phyloP scores from a whole-genome alignment of 352 stramenopile genomes.

The Globisporangium nagaii region DNA sequence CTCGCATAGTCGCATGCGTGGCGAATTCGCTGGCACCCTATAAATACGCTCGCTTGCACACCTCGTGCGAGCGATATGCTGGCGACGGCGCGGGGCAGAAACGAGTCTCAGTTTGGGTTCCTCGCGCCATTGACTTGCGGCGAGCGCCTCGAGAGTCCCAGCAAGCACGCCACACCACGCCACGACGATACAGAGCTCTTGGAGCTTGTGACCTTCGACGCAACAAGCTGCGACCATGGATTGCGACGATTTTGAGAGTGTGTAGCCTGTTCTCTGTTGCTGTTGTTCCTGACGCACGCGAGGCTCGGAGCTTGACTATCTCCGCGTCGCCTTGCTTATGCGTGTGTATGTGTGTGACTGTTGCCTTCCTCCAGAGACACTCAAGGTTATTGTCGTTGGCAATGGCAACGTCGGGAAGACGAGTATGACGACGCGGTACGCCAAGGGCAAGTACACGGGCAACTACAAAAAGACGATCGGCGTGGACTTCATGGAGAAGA shows the following conservation, averaged over 20 bases:
- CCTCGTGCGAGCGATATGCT: too few species aligned
- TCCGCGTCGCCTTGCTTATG: too few species aligned
- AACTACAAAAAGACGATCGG: constrained; percentile 86
- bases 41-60: constrained; percentile 1
- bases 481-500: constrained; percentile 83
- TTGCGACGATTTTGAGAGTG: constrained; percentile 76
- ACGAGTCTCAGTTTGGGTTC: constrained; percentile 2
- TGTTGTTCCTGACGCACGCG: too few species aligned
- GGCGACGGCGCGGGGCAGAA: too few species aligned
- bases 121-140: background rate
- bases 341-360: background rate
- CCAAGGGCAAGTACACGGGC: constrained; percentile 69
- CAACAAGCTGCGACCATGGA: constrained; percentile 11
- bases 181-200: background rate
- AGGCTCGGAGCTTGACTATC: too few species aligned
- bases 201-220: background rate
- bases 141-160: background rate
- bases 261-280: background rate
- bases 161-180: background rate
- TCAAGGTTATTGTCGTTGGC: constrained; percentile 80
- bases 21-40: background rate
- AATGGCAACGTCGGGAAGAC: constrained; percentile 86
- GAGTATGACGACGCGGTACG: constrained; percentile 73
- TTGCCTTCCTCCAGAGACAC: constrained; percentile 34
- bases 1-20: background rate